Percentiles rank a stretch among this genome's conserved stretches.
Evolutionary conservation across 2,329 filamentous ascomycete genomes (phyloP).

Genomic region (Ophiostoma sp.): DNA sequence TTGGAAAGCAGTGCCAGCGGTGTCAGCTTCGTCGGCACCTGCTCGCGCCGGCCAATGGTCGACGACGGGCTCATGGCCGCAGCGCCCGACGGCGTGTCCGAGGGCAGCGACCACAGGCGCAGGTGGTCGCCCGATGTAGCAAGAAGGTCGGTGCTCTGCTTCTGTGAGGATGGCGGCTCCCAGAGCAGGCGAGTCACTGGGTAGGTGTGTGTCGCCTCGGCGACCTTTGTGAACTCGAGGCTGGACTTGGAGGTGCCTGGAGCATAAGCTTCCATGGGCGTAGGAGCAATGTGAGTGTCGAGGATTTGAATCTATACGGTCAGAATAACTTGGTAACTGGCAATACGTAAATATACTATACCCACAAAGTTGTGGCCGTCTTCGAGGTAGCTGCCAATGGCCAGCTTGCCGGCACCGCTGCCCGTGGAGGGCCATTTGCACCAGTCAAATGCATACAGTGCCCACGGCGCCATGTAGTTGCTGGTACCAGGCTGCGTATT

Average conservation of each 20-base stretch:
- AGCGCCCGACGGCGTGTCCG: constrained; percentile 53
- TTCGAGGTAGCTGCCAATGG: constrained; percentile 91
- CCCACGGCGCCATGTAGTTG: constrained; percentile 92
- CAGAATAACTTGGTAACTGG: background rate
- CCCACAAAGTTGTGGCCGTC: constrained; percentile 94
- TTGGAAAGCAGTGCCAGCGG: constrained; percentile 91
- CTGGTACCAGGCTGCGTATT: constrained; percentile 67
- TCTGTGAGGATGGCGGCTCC: constrained; percentile 92
- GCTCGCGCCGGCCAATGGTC: constrained; percentile 38
- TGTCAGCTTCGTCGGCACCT: constrained; percentile 71
- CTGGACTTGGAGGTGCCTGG: constrained; percentile 67
- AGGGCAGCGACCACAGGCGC: constrained; percentile 84
- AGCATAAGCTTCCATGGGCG: constrained; percentile 61
- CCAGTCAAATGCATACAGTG: constrained; percentile 96
- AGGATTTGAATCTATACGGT: constrained; percentile 82
- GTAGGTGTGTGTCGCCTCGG: constrained; percentile 96
- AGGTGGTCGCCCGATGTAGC: constrained; percentile 94
- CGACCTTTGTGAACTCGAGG: constrained; percentile 86
- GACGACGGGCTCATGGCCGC: constrained; percentile 42
- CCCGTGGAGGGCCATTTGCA: constrained; percentile 90
- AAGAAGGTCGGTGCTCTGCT: constrained; percentile 89
- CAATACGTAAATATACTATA: background rate
- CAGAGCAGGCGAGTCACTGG: constrained; percentile 91
- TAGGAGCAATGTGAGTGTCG: constrained; percentile 71
- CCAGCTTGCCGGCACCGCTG: constrained; percentile 82